Evolutionary conservation across 225 moss, liverwort and hornwort genomes (phyloP).

Genomic region (Marchantia polymorpha): DNA sequence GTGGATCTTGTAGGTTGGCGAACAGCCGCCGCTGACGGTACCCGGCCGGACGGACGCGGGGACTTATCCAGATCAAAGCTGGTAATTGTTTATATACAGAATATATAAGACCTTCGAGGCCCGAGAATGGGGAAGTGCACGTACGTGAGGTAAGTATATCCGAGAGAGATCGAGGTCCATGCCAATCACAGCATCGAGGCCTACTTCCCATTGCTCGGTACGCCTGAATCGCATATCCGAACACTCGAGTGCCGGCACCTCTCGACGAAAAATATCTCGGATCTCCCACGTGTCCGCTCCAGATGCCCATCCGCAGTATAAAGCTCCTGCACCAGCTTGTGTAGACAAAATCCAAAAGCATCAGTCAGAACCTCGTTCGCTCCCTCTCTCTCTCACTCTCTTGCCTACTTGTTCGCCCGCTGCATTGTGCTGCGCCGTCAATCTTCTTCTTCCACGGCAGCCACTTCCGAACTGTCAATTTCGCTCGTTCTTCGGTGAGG

Average conservation of each 20-base stretch:
- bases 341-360: neutral
- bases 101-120: no score
- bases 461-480: neutral
- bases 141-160: constrained; percentile 3
- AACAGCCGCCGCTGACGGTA: no score
- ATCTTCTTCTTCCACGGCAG: neutral
- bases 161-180: neutral
- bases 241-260: neutral
- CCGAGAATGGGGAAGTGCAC: neutral
- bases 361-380: no score
- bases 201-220: neutral
- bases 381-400: no score
- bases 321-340: neutral
- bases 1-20: no score
- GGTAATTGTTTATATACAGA: no score
- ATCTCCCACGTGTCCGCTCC: neutral
- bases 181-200: neutral
- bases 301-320: neutral
- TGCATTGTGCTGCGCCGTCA: neutral
- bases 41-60: no score
- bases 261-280: constrained; percentile 1
- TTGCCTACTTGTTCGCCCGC: no score
- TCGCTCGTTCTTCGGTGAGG: neutral
- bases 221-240: neutral
- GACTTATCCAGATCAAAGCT: no score